A percentile compares a stretch with the other conserved stretches of the same genome.
These are phyloP conservation scores for Cryphonectria parasitica DNA, from an alignment of 2,329 filamentous ascomycete species.

Conservation along the genomic window DNA sequence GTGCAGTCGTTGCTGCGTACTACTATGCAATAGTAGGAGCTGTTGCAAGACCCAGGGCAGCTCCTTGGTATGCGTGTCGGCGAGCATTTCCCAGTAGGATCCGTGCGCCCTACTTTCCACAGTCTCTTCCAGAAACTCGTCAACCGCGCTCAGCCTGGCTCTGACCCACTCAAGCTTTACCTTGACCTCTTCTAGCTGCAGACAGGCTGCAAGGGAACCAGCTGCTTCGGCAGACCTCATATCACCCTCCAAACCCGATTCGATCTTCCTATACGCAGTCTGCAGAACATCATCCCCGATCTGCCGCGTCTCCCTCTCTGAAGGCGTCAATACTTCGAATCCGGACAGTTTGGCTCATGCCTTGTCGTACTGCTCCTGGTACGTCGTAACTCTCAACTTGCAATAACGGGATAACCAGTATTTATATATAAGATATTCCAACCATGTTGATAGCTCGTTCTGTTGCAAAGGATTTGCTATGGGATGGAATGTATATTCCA, in stretches of 20 bases:
- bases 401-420: background rate
- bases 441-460: background rate
- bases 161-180: background rate
- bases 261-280: background rate
- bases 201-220: background rate
- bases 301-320: background rate
- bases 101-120: background rate
- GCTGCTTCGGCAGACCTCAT: background rate
- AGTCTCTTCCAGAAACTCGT: background rate
- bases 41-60: too few species aligned
- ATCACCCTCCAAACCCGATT: background rate
- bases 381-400: background rate
- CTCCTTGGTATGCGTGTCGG: too few species aligned
- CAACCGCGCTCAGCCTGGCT: background rate
- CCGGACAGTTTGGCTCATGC: background rate
- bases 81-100: background rate
- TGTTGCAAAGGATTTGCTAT: background rate
- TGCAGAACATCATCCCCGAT: background rate
- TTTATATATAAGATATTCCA: background rate
- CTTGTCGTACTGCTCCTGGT: background rate
- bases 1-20: too few species aligned
- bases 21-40: too few species aligned
- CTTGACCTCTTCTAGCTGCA: background rate
- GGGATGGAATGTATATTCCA: background rate
- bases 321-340: background rate